Conservation (phyloP, 257 asterid species). For the Forsythia suspensa region DNA sequence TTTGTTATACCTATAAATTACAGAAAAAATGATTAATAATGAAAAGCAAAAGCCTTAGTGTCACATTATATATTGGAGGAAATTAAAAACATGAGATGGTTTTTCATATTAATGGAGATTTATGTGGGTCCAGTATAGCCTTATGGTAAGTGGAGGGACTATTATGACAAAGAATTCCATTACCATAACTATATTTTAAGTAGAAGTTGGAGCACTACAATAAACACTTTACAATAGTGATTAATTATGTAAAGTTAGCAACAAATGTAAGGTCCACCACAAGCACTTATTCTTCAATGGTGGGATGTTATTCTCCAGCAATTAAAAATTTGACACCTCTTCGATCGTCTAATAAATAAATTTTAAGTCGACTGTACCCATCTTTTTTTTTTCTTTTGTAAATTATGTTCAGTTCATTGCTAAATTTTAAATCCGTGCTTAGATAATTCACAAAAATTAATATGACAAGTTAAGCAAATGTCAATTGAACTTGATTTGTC, state of each 20-base stretch:
- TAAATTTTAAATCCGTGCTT: no score
- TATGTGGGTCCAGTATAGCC: not conserved
- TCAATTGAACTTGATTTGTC: no score
- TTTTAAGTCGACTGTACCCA: not conserved
- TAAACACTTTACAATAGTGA: not conserved
- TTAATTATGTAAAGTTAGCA: not conserved
- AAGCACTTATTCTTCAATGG: not conserved
- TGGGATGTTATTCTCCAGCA: not conserved
- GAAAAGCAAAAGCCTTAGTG: not conserved
- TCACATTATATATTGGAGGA: not conserved
- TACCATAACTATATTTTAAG: conserved; percentile 21
- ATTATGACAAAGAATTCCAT: conserved; percentile 58
- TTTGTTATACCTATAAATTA: no score
- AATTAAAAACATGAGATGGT: conserved; percentile 6
- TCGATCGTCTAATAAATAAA: not conserved
- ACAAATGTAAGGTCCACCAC: not conserved
- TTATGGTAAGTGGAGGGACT: conserved; percentile 51
- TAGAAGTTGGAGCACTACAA: conserved; percentile 52
- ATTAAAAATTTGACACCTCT: not conserved
- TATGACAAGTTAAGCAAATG: no score
- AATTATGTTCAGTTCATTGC: no score
- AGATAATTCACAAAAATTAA: no score
- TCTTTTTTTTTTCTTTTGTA: no score
- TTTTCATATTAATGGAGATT: conserved; percentile 11
- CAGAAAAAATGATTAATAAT: not conserved